Percentiles rank a stretch among this genome's conserved stretches.
phyloP scores from a whole-genome alignment of 768 basidiomycete species.

The Leccinum sublutescens region DNA sequence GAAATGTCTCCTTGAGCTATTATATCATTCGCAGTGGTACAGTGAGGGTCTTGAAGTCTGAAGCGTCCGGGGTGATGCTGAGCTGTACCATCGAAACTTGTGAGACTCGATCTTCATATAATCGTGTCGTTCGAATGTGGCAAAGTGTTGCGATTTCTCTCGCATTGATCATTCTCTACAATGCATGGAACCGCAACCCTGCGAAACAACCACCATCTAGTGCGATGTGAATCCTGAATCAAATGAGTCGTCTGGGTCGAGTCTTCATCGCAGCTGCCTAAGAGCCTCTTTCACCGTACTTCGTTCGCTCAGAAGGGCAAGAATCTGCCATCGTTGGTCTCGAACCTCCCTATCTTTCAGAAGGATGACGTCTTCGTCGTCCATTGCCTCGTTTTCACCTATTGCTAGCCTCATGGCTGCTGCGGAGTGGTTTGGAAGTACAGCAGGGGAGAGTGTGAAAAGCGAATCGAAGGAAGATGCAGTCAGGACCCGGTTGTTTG shows the following conservation, averaged over 20 bases:
- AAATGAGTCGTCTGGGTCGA: background rate
- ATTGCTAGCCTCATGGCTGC: slow-evolving; percentile 69
- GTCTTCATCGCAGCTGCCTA: slow-evolving; percentile 35
- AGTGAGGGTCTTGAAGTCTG: background rate
- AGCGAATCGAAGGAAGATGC: slow-evolving; percentile 73
- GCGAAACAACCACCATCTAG: background rate
- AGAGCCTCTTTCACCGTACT: slow-evolving; percentile 67
- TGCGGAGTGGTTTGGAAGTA: slow-evolving; percentile 77
- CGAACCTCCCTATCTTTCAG: slow-evolving; percentile 63
- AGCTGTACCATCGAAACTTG: background rate
- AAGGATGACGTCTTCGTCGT: slow-evolving; percentile 48
- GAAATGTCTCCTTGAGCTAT: slow-evolving; percentile 26
- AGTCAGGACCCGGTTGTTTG: slow-evolving; percentile 49
- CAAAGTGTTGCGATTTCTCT: background rate
- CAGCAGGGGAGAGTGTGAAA: slow-evolving; percentile 73
- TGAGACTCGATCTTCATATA: background rate
- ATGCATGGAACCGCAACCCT: background rate
- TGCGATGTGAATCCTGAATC: background rate
- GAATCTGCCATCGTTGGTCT: slow-evolving; percentile 74
- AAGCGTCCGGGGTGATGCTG: background rate
- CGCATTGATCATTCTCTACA: background rate
- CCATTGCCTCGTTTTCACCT: slow-evolving; percentile 46
- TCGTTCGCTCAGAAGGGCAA: slow-evolving; percentile 70
- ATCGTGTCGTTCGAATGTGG: background rate
- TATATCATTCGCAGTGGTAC: background rate